phyloP scores from a whole-genome alignment of 129 eudicot genomes.

The Silybum marianum region DNA sequence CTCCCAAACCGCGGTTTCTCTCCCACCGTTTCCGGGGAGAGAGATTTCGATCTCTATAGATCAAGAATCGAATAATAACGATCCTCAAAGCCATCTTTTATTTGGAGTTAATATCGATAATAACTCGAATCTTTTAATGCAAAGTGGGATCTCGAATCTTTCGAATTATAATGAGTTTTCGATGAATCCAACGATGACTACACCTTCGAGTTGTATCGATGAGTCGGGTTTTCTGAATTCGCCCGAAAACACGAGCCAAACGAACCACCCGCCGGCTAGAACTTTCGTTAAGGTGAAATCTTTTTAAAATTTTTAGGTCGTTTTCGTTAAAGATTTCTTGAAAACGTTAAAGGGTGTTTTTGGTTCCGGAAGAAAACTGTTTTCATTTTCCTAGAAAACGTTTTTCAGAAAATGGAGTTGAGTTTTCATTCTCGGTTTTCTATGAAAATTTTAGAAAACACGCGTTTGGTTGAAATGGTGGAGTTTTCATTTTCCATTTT shows the following conservation, averaged over 20 bases:
- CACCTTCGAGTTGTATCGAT: constrained; percentile 75
- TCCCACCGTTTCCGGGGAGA: constrained; percentile 82
- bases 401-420: no score
- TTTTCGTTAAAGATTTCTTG: background rate
- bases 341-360: no score
- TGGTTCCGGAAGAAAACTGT: no score
- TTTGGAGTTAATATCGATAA: constrained; percentile 69
- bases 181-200: constrained; percentile 45
- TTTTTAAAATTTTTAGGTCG: background rate
- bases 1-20: constrained; percentile 43
- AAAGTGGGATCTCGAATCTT: constrained; percentile 56
- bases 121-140: constrained; percentile 58
- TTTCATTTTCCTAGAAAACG: no score
- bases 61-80: constrained; percentile 43
- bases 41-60: constrained; percentile 57
- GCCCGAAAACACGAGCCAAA: constrained; percentile 66
- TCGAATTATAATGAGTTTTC: constrained; percentile 54
- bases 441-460: no score
- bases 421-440: no score
- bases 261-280: constrained; percentile 55
- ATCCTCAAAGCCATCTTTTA: constrained; percentile 58
- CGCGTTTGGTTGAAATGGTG: no score
- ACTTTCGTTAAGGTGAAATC: constrained; percentile 78
- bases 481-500: no score
- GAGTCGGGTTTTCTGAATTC: constrained; percentile 81